Conservation (phyloP, 805 yeast species). For the Kodamaea hsintzibuensis region DNA sequence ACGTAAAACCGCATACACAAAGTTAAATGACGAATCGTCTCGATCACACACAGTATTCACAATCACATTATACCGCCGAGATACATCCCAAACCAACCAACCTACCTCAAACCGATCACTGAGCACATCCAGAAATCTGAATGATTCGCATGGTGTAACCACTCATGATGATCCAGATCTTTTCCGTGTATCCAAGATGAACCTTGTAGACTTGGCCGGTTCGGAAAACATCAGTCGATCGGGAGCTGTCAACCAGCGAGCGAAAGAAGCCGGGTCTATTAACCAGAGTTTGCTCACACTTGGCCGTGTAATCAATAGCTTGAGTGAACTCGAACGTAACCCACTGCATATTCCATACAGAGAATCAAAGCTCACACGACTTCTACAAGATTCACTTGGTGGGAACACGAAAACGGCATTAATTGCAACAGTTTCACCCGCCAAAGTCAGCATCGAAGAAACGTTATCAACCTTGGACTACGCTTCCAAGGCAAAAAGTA, state of each 20-base stretch:
- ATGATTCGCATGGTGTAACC: neutral
- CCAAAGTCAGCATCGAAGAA: slow-evolving; percentile 73
- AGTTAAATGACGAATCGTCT: slow-evolving; percentile 70
- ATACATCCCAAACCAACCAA: slow-evolving; percentile 25
- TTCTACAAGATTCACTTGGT: slow-evolving; percentile 80
- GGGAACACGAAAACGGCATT: slow-evolving; percentile 86
- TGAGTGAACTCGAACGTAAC: slow-evolving; percentile 26
- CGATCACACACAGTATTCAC: slow-evolving; percentile 80
- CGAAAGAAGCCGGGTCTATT: slow-evolving; percentile 91
- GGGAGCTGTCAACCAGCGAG: slow-evolving; percentile 84
- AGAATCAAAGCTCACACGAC: slow-evolving; percentile 70
- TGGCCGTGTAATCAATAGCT: slow-evolving; percentile 80
- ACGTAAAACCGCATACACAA: slow-evolving; percentile 71
- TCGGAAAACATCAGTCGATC: slow-evolving; percentile 86
- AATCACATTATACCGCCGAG: slow-evolving; percentile 52
- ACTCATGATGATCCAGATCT: slow-evolving; percentile 13
- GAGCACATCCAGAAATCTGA: neutral
- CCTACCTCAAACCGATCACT: neutral
- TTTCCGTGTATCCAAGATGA: slow-evolving; percentile 60
- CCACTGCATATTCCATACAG: slow-evolving; percentile 77
- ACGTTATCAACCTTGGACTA: slow-evolving; percentile 84
- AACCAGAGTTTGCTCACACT: slow-evolving; percentile 85
- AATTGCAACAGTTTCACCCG: slow-evolving; percentile 87
- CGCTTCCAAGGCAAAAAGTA: slow-evolving; percentile 83
- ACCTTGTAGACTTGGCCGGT: slow-evolving; percentile 92